Evolutionary conservation across 257 asterid genomes (phyloP), one percentile per base, ranked within the genome.

Genomic region (Solanum dulcamara): DNA sequence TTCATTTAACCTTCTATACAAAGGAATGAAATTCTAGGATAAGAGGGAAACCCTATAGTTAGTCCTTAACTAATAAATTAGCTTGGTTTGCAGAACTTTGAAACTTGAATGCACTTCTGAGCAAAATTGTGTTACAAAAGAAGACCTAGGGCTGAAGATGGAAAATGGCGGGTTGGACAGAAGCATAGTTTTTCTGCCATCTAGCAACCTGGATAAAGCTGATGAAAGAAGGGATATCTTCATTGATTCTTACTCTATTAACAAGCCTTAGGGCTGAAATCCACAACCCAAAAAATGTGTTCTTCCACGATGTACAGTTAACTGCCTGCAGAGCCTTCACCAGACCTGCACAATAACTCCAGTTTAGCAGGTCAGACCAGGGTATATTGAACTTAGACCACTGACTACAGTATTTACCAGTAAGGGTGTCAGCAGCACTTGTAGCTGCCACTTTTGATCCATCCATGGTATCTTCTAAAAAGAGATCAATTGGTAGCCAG

Each of bases 401-500:
- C 20, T 62, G 35, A 83, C 32, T 64, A 83, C 50, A 17, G 80
- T 46, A 74, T 83, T 26, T 15, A 83, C 99, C 97, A 22, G 95
- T 90, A 81, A 97, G 98, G 85, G 95, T 92, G 86, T 94, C 99
- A 85, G 90, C 93, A 84, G 98, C 94, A 87, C 98, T 90, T 83
- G 95, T 92, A 86, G 96, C 94, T 70, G 89, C 90, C 86, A 95
- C 97, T 89, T 90, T 94, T 83, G 92, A 72, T 85, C 97, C 98
- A 89, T 94, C 98, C 94, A 95, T 92, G 84, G 89, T 71, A 90
- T 97, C 98, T 92, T 95, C 99, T 85, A 97, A 88, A 91, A 92
- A 97, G 81, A 97, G 88, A 91, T 97, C 98, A 87, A 97, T 89
- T n/a, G 99, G 97, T 86, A 95, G 95, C 99, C 99, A 97, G 89